phyloP scores from a whole-genome alignment of 2,329 filamentous ascomycete species.

The Fusarium torreyae region DNA sequence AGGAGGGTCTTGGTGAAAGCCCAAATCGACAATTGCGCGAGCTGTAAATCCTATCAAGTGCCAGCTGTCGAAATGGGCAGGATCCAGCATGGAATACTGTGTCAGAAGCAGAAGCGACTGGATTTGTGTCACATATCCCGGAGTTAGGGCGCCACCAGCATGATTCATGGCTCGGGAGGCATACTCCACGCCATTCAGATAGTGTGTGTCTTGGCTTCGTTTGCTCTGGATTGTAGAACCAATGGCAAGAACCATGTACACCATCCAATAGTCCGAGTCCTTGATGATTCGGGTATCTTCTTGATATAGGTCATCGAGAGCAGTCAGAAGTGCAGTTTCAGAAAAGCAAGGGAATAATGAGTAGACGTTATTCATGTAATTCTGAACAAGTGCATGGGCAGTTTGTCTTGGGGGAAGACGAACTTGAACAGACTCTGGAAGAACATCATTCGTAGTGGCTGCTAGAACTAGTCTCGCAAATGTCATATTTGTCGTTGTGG shows the following conservation, averaged over 20 bases:
- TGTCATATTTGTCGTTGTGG: conserved; percentile 89
- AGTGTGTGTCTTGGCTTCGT: conserved; percentile 75
- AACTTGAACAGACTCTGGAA: conserved; percentile 74
- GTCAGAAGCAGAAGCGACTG: conserved; percentile 89
- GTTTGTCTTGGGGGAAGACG: conserved; percentile 80
- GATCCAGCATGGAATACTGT: conserved; percentile 91
- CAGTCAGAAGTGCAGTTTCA: conserved; percentile 82
- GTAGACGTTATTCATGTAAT: conserved; percentile 88
- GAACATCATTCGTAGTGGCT: conserved; percentile 80
- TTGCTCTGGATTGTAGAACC: conserved; percentile 82
- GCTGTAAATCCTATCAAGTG: conserved; percentile 92
- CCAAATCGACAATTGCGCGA: conserved; percentile 88
- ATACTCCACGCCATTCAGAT: conserved; percentile 69
- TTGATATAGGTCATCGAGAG: conserved; percentile 86
- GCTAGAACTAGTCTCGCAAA: conserved; percentile 91
- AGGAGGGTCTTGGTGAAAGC: conserved; percentile 92
- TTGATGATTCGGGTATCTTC: conserved; percentile 73
- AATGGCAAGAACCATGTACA: conserved; percentile 92
- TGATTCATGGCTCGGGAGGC: conserved; percentile 78
- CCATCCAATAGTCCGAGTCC: conserved; percentile 84
- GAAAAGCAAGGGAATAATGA: conserved; percentile 86
- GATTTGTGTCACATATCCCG: conserved; percentile 87
- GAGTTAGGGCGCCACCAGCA: conserved; percentile 86
- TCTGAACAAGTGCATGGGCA: conserved; percentile 79
- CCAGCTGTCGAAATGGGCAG: conserved; percentile 94